Percentiles rank a stretch among this genome's conserved stretches.
Evolutionary conservation across 805 yeast species (phyloP).

Genomic region (Candida nanaspora): DNA sequence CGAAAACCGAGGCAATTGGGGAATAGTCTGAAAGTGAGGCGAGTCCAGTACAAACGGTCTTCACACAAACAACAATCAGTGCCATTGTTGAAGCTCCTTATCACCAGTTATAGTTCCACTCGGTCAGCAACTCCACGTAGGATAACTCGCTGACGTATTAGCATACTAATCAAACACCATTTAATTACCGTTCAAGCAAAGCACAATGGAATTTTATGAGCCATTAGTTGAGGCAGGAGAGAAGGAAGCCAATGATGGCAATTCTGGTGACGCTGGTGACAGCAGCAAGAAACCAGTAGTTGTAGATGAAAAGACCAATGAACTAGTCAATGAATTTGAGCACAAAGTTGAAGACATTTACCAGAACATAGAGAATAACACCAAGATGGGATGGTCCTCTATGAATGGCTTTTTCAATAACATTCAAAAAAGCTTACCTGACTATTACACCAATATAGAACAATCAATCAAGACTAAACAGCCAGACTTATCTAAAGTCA

Average conservation of each 20-base stretch:
- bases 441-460: conserved; percentile 20
- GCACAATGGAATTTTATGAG: conserved; percentile 24
- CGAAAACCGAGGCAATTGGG: too few species aligned
- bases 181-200: neutral
- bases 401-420: conserved; percentile 28
- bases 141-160: too few species aligned
- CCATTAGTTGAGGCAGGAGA: conserved; percentile 18
- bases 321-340: conserved; percentile 48
- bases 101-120: too few species aligned
- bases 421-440: conserved; percentile 26
- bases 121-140: too few species aligned
- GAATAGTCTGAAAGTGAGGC: too few species aligned
- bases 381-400: conserved; percentile 28
- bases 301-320: conserved; percentile 42
- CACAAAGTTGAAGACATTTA: conserved; percentile 32
- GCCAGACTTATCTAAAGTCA: conserved; percentile 3
- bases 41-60: too few species aligned
- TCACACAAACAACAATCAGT: too few species aligned
- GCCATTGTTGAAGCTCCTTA: too few species aligned
- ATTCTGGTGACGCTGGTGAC: neutral
- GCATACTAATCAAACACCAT: neutral
- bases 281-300: neutral
- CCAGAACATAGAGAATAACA: conserved; percentile 33
- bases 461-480: conserved; percentile 12
- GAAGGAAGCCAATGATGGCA: neutral